Conservation (phyloP, 2,329 filamentous ascomycete genomes). For the Fusarium oxysporum region DNA sequence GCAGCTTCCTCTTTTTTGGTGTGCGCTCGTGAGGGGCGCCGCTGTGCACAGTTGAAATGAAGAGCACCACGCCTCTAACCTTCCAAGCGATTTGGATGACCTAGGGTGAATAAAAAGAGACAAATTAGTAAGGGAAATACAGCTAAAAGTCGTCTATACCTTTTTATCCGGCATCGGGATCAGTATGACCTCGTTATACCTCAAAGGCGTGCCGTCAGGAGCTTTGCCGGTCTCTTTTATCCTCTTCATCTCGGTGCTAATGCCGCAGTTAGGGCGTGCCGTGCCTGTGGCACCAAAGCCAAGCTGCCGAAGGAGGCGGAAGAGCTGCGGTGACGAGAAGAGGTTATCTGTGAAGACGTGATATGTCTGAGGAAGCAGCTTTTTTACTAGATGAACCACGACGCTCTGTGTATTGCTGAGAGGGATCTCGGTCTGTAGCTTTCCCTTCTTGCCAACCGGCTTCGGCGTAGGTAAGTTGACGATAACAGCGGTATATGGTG, state of each 20-base stretch:
- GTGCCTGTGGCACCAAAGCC: constrained; percentile 22
- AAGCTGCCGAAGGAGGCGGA: constrained; percentile 4
- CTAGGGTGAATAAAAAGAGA: fast-evolving
- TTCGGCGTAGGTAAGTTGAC: neutral
- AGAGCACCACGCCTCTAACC: too few relatives aligned
- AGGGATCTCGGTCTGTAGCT: neutral
- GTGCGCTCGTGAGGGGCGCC: too few relatives aligned
- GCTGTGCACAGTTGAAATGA: too few relatives aligned
- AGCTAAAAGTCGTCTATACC: too few relatives aligned
- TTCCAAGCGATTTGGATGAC: too few relatives aligned
- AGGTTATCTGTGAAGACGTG: constrained; percentile 36
- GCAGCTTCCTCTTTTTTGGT: too few relatives aligned
- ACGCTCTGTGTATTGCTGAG: constrained; percentile 11
- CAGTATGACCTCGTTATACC: too few relatives aligned
- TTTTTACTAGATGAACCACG: constrained; percentile 27
- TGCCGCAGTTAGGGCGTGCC: constrained; percentile 3
- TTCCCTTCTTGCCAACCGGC: neutral
- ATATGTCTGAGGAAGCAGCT: constrained; percentile 15
- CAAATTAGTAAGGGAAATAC: too few relatives aligned
- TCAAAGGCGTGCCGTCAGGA: too few relatives aligned
- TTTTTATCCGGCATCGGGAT: too few relatives aligned
- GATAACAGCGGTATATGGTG: neutral
- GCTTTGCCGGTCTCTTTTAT: too few relatives aligned
- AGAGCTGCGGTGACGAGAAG: constrained; percentile 16
- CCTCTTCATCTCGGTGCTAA: too few relatives aligned